Evolutionary conservation across 768 basidiomycete species (phyloP).

Genomic region (Termitomyces sp.): DNA sequence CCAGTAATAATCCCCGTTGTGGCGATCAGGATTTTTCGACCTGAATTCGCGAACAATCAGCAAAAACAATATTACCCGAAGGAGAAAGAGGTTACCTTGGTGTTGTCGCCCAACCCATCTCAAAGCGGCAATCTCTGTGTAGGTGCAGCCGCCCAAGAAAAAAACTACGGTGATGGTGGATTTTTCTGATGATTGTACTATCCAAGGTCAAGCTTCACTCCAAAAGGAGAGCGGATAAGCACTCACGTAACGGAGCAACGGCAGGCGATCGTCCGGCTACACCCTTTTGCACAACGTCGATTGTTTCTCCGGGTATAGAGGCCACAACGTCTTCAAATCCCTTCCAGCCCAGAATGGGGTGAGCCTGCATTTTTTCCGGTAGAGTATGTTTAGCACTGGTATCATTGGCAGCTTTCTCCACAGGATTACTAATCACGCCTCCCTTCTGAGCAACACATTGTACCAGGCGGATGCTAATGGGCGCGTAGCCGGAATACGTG

Average conservation of each 20-base stretch:
- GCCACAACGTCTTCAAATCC: slow-evolving; percentile 91
- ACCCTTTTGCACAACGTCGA: slow-evolving; percentile 66
- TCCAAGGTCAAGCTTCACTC: neutral
- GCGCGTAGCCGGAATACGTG: slow-evolving; percentile 96
- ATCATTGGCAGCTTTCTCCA: slow-evolving; percentile 36
- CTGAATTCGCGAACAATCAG: slow-evolving; percentile 32
- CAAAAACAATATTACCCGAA: slow-evolving; percentile 13
- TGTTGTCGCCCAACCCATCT: slow-evolving; percentile 89
- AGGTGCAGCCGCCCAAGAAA: slow-evolving; percentile 96
- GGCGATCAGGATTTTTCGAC: slow-evolving; percentile 83
- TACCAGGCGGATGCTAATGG: slow-evolving; percentile 85
- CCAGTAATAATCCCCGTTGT: slow-evolving; percentile 92
- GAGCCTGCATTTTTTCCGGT: slow-evolving; percentile 68
- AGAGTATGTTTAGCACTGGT: slow-evolving; percentile 27
- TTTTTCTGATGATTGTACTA: slow-evolving; percentile 52
- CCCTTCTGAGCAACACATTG: slow-evolving; percentile 93
- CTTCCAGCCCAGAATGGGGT: slow-evolving; percentile 95
- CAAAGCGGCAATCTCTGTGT: slow-evolving; percentile 93
- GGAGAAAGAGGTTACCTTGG: slow-evolving; percentile 47
- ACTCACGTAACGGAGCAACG: slow-evolving; percentile 31
- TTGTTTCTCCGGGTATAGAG: slow-evolving; percentile 78
- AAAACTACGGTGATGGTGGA: slow-evolving; percentile 87
- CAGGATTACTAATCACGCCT: slow-evolving; percentile 80
- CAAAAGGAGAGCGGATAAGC: neutral
- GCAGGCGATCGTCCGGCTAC: slow-evolving; percentile 22